These are phyloP conservation scores for Funneliformis mosseae DNA, from an alignment of 192 early-diverging fungal species.

Conservation along the genomic window DNA sequence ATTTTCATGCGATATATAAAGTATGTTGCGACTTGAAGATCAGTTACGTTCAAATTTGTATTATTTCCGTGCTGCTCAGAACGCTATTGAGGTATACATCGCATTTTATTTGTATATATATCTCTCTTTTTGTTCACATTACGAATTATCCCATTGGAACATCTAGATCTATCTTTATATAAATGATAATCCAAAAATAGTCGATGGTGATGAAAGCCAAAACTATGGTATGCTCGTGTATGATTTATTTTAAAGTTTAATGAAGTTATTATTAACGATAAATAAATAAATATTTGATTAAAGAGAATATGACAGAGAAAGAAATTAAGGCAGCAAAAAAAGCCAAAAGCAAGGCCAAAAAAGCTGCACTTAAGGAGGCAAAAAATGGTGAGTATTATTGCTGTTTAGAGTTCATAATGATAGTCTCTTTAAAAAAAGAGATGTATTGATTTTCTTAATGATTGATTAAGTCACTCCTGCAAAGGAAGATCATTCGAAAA, in stretches of 20 bases:
- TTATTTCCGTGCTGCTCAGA: conserved; percentile 74
- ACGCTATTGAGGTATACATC: conserved; percentile 68
- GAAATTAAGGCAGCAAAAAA: conserved; percentile 86
- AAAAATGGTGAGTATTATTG: conserved; percentile 44
- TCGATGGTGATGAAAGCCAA: conserved; percentile 47
- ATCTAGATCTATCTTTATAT: conserved; percentile 52
- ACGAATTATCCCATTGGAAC: conserved; percentile 36
- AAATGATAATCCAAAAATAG: conserved; percentile 59
- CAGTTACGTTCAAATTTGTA: conserved; percentile 67
- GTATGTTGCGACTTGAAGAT: conserved; percentile 79
- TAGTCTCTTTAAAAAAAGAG: not conserved
- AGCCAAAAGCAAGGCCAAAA: conserved; percentile 72
- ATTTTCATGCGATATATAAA: conserved; percentile 8
- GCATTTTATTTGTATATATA: conserved; percentile 29
- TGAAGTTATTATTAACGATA: not conserved
- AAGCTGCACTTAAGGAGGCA: conserved; percentile 69
- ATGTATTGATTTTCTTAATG: not conserved
- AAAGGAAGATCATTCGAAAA: conserved; percentile 50
- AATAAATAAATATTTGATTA: not conserved
- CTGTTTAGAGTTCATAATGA: not conserved
- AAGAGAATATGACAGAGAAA: conserved; percentile 65
- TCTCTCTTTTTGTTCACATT: not conserved
- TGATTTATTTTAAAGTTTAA: not conserved
- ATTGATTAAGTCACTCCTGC: conserved; percentile 30
- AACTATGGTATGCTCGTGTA: conserved; percentile 22